Evolutionary conservation across 1,139 yeast species (phyloP).

Genomic region (Sugiyamaella xylanicola): DNA sequence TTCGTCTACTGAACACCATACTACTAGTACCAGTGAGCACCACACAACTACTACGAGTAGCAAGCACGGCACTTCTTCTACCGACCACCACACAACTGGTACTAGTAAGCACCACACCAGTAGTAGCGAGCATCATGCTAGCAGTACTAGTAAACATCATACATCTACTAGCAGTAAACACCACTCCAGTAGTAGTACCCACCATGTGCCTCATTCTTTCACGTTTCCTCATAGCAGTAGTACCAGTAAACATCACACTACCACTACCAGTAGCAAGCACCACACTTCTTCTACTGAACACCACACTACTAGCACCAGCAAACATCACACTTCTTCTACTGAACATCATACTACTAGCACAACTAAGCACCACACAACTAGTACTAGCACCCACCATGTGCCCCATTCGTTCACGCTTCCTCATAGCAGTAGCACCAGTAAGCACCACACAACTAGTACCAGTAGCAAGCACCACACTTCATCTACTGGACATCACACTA

Average conservation of each 20-base stretch:
- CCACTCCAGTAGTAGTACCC: background rate
- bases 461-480: no score
- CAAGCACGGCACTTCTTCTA: no score
- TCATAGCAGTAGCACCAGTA: no score
- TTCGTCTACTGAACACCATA: background rate
- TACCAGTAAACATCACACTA: background rate
- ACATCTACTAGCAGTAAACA: background rate
- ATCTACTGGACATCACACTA: no score
- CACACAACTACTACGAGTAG: background rate
- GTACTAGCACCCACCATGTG: background rate
- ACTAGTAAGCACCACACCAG: background rate
- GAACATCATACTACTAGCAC: background rate
- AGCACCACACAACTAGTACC: no score
- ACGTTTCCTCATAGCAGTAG: background rate
- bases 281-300: background rate
- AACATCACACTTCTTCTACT: background rate
- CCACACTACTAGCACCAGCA: background rate
- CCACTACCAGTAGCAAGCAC: background rate
- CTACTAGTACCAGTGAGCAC: background rate
- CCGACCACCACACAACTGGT: background rate
- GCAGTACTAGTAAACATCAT: background rate
- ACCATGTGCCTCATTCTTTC: background rate
- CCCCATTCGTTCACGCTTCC: no score
- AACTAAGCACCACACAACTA: background rate
- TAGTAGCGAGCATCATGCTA: background rate